Evolutionary conservation across 768 basidiomycete genomes (phyloP), one percentile per base, ranked within the genome.

Genomic region (Leccinum aurantiacum): DNA sequence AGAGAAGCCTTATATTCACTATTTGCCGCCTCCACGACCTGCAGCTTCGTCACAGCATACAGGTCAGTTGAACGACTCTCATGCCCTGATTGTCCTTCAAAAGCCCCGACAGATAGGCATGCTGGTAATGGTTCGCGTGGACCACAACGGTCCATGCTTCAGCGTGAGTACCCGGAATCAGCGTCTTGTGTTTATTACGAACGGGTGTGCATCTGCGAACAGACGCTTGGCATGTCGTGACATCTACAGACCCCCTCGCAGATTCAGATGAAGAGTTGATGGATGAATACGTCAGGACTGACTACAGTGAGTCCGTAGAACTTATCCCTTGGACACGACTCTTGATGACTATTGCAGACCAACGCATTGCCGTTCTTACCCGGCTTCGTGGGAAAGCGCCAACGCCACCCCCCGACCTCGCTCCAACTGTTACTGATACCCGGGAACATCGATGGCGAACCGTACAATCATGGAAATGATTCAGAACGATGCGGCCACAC

Each of bases 171-270:
- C 47, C 25, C 22, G 46, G 55, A 9, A 19, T 17, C 27, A 15
- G 25, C 13, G 15, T 48, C 25, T 24, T 37, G 15, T 27, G 51
- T 60, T 27, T 0, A 41, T 31, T 52, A 35, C 50, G 35, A 31
- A 60, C 14, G 1, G 24, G n/a, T 19, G 27, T 37, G 13, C 22
- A 53, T 56, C 33, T 22, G 29, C 52, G 50, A 47, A 33, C 75
- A 92, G 90, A 91, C 59, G 89, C 90, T 7, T 91, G 88, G 89
- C 84, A 87, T 65, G 75, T 83, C 33, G 80, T 85, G 29, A 79
- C 79, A 41, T 82, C 80, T 27, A 79, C 79, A 37, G 89, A 91
- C 67, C 87, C 89, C 15, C 75, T 91, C 15, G 76, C 74, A 13
- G 88, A 90, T 74, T 90, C 90, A 13, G 90, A 91, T 64, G 87